Evolutionary conservation across 345 rosid species (phyloP).

Genomic region (Gossypium thurberi): DNA sequence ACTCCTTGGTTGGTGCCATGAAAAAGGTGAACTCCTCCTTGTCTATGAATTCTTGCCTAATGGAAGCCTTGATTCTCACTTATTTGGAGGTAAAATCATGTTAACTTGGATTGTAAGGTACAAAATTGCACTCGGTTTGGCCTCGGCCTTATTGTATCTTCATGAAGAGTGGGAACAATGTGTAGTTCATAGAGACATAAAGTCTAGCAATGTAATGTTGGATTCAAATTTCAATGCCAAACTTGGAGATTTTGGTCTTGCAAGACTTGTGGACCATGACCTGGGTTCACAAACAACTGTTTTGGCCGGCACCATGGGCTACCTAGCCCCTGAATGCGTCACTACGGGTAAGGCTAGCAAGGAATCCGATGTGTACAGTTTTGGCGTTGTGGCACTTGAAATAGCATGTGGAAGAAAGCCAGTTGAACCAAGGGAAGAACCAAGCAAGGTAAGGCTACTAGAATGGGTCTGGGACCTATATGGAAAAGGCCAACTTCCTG

Average conservation of each 20-base stretch:
- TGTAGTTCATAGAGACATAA: slow-evolving; percentile 45
- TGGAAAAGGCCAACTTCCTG: slow-evolving; percentile 24
- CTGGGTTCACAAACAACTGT: slow-evolving; percentile 30
- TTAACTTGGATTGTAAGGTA: slow-evolving; percentile 30
- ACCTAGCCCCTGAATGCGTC: slow-evolving; percentile 25
- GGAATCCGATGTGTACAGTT: slow-evolving; percentile 47
- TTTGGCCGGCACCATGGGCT: slow-evolving; percentile 24
- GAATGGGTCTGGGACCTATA: slow-evolving; percentile 49
- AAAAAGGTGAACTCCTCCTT: slow-evolving; percentile 37
- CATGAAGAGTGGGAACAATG: slow-evolving; percentile 56
- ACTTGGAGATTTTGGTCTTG: slow-evolving; percentile 47
- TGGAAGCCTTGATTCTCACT: slow-evolving; percentile 46
- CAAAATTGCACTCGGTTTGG: slow-evolving; percentile 39
- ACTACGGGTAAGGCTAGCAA: slow-evolving; percentile 20
- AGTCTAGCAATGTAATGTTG: slow-evolving; percentile 45
- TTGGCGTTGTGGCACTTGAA: slow-evolving; percentile 43
- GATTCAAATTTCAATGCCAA: slow-evolving; percentile 47
- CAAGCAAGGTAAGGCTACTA: slow-evolving; percentile 27
- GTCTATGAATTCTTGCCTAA: slow-evolving; percentile 52
- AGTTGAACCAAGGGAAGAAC: slow-evolving; percentile 23
- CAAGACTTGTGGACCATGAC: slow-evolving; percentile 27
- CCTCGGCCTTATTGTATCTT: slow-evolving; percentile 41
- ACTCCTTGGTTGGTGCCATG: slow-evolving; percentile 53
- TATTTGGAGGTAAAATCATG: slow-evolving; percentile 25
- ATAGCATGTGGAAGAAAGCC: slow-evolving; percentile 40